Percentiles rank a stretch among this genome's conserved stretches.
Evolutionary conservation across 345 rosid species (phyloP).

Genomic region (Brassica napus): DNA sequence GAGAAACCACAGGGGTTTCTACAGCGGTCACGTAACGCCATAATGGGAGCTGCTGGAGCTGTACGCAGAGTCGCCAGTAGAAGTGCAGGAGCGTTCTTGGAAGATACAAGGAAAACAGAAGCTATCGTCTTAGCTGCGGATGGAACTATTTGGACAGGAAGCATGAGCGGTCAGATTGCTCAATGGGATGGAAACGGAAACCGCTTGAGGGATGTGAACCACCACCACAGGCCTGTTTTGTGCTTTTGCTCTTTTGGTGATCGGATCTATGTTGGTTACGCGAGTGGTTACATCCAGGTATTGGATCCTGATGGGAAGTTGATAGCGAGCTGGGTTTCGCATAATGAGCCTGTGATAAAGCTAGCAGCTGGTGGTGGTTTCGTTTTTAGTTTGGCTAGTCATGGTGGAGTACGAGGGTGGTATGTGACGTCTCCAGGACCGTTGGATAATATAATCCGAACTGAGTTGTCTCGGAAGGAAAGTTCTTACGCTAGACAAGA

Average conservation of each 20-base stretch:
- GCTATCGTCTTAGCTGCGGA: slow-evolving; percentile 63
- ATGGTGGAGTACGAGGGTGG: slow-evolving; percentile 98
- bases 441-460: slow-evolving; percentile 61
- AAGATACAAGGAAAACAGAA: slow-evolving; percentile 78
- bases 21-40: slow-evolving; percentile 89
- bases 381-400: slow-evolving; percentile 83
- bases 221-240: slow-evolving; percentile 60
- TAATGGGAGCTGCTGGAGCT: slow-evolving; percentile 93
- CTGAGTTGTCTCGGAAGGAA: slow-evolving; percentile 67
- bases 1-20: slow-evolving; percentile 73
- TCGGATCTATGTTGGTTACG: slow-evolving; percentile 70
- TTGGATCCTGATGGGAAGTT: slow-evolving; percentile 84
- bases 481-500: slow-evolving; percentile 53
- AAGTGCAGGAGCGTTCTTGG: slow-evolving; percentile 68
- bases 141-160: slow-evolving; percentile 83
- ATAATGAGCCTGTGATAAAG: slow-evolving; percentile 78
- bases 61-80: slow-evolving; percentile 82
- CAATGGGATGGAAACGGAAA: slow-evolving; percentile 85
- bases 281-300: slow-evolving; percentile 76
- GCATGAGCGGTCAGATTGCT: slow-evolving; percentile 62
- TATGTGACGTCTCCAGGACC: slow-evolving; percentile 84
- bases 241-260: slow-evolving; percentile 76
- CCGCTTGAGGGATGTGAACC: slow-evolving; percentile 66
- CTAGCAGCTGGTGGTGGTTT: slow-evolving; percentile 68
- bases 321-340: slow-evolving; percentile 81